Evolutionary conservation across 345 rosid species (phyloP), one percentile per base, ranked within the genome.

Genomic region (Populus tremula): DNA sequence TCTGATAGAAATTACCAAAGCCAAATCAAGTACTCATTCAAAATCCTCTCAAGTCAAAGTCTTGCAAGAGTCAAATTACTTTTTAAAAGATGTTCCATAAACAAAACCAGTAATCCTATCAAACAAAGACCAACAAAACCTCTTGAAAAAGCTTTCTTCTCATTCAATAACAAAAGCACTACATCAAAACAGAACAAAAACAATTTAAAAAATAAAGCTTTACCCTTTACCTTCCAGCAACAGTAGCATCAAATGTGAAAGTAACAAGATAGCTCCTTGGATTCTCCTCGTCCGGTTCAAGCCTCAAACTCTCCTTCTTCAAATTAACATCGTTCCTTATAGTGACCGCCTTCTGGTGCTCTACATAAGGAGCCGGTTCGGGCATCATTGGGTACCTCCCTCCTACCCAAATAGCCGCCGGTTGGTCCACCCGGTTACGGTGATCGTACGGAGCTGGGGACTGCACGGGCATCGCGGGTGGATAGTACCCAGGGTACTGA

Each of bases 241-340:
- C 97, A 43, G 96, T 89, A 20, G 99, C 98, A 84, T 96, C 99
- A 84, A 96, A 96, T 61, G 92, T 90, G 86, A 96, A 96, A 13
- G 98, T 75, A 84, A 94, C 91, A 70, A 96, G 87, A 62, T 85
- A 88, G 74, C 85, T 87, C 79, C 94, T 97, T 14, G 94, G 91
- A 75, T 45, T 33, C 33, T 90, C 90, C 53, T 85, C 89, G 73
- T 96, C 99, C 16, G 88, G 68, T 74, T 86, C 94, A 33, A 96
- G 79, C 83, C 78, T 83, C 87, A 96, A 84, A 74, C 86, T 86
- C 82, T 96, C 99, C 88, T 91, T 94, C 89, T 91, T 96, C 61
- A 96, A 83, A 78, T 96, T 94, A 59, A 96, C 97, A 64, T 89
- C 97, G 76, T 91, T 94, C 63, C 93, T 83, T 33, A 96, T 91